phyloP scores from a whole-genome alignment of 225 moss, liverwort and hornwort species.

The Marchantia paleacea region DNA sequence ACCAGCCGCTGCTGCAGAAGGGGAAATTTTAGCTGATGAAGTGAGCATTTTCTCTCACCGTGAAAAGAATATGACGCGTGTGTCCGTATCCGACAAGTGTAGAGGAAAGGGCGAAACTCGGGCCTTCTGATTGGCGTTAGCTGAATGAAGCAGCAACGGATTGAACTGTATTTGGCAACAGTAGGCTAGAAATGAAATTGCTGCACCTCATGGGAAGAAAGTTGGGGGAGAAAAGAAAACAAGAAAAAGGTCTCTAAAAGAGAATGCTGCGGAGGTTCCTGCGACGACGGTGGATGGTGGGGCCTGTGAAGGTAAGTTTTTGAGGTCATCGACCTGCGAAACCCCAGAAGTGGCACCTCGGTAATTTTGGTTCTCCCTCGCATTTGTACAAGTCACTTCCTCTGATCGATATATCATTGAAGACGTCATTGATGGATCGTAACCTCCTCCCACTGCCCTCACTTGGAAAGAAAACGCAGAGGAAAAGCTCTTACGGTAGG shows the following conservation, averaged over 20 bases:
- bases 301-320: not conserved
- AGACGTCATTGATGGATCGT: not conserved
- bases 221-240: too few relatives aligned
- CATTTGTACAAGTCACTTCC: not conserved
- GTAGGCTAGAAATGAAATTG: not conserved
- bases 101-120: not conserved
- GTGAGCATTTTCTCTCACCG: not conserved
- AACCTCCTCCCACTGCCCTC: not conserved
- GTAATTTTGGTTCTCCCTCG: not conserved
- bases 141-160: not conserved
- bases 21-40: not conserved
- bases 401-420: not conserved
- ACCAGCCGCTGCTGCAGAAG: too few relatives aligned
- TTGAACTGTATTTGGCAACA: not conserved
- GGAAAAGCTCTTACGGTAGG: too few relatives aligned
- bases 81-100: conserved; percentile 8
- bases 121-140: not conserved
- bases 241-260: not conserved
- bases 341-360: not conserved
- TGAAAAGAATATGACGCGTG: not conserved
- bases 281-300: conserved; percentile 9
- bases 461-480: too few relatives aligned
- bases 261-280: not conserved
- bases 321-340: conserved; percentile 1
- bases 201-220: too few relatives aligned